Evolutionary conservation across 73 alveolate genomes (phyloP).

Genomic region (Paramecium sonneborni): DNA sequence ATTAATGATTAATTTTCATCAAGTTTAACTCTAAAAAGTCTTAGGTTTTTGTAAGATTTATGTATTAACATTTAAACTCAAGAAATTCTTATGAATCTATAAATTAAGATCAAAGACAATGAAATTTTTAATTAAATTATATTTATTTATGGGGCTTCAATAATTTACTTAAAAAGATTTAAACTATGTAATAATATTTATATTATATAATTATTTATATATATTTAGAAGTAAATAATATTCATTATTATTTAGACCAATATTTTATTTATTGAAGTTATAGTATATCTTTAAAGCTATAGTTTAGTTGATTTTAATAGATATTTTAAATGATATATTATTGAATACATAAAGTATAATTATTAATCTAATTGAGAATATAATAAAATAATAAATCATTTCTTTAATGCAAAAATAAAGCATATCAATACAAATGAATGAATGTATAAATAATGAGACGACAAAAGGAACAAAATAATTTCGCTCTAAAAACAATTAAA

Average conservation of each 20-base stretch:
- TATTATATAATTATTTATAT: neutral
- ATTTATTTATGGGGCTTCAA: no score
- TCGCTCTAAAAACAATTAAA: neutral
- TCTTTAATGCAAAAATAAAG: neutral
- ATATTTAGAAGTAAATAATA: neutral
- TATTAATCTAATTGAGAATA: neutral
- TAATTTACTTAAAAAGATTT: no score
- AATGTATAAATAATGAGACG: neutral
- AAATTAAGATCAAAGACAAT: no score
- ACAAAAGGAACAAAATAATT: neutral
- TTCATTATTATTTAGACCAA: neutral
- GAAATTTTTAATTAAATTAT: no score
- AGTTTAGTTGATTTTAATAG: neutral
- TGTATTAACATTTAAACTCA: no score
- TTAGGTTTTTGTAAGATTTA: no score
- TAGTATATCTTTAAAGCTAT: neutral
- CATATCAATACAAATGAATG: neutral
- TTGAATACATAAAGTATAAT: neutral
- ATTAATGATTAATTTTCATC: no score
- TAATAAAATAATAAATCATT: slow-evolving; percentile 4
- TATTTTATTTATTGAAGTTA: neutral
- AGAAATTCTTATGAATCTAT: no score
- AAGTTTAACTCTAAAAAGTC: no score
- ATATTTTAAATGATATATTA: neutral
- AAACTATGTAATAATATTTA: no score